Conservation (phyloP, 2,329 filamentous ascomycete species). For the Arthrobotrys conoides region DNA sequence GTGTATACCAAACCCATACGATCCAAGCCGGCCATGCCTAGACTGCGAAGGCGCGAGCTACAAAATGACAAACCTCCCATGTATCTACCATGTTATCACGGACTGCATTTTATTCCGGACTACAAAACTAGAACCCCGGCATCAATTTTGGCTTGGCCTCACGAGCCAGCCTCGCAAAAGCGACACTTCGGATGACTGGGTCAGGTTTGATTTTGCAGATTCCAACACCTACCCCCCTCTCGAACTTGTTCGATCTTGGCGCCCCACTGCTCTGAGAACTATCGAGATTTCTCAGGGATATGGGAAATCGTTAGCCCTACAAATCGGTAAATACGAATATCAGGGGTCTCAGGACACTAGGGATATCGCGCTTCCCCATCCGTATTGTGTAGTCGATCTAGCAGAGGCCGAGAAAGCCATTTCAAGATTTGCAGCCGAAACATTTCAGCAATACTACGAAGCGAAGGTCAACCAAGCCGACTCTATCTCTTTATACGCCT, state of each 20-base stretch:
- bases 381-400: not conserved
- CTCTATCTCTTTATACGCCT: constrained; percentile 8
- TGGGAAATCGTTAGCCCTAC: not conserved
- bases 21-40: not conserved
- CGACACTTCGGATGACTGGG: constrained; percentile 7
- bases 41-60: constrained; percentile 2
- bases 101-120: constrained; percentile 7
- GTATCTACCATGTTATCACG: not conserved
- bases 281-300: constrained; percentile 12
- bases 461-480: constrained; percentile 4
- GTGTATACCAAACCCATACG: constrained; percentile 5
- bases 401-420: not conserved
- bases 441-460: constrained; percentile 7
- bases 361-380: not conserved
- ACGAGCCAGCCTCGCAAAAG: constrained; percentile 1
- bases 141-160: constrained; percentile 2
- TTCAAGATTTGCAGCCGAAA: constrained; percentile 3
- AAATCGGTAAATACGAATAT: not conserved
- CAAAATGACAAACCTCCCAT: not conserved
- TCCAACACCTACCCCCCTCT: not conserved
- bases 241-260: not conserved
- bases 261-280: not conserved
- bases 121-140: constrained; percentile 2
- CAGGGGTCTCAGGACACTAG: not conserved
- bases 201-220: constrained; percentile 1